Evolutionary conservation across 495 filamentous ascomycete species (phyloP).

Genomic region (Venustampulla echinocandica): DNA sequence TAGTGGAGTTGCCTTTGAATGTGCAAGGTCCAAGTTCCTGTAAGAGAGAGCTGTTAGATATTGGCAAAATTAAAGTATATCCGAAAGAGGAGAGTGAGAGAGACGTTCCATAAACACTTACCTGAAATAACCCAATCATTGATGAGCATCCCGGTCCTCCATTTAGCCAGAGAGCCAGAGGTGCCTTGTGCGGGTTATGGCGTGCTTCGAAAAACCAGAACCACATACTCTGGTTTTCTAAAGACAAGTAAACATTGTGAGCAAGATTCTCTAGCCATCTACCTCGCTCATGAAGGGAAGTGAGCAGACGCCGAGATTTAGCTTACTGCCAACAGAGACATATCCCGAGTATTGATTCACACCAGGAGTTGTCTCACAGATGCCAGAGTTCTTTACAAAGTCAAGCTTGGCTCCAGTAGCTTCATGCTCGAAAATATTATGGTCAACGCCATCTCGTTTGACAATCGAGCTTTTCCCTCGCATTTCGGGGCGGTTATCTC

Average conservation of each 20-base stretch:
- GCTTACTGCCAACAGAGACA: constrained; percentile 35
- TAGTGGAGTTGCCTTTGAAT: constrained; percentile 43
- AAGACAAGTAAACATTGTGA: neutral
- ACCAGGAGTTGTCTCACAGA: constrained; percentile 46
- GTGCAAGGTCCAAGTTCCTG: constrained; percentile 56
- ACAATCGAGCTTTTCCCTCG: constrained; percentile 36
- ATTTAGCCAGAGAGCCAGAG: constrained; percentile 46
- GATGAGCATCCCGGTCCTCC: constrained; percentile 51
- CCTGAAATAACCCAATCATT: constrained; percentile 50
- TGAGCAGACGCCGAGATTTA: too few species aligned
- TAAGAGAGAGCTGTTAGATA: neutral
- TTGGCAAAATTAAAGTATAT: neutral
- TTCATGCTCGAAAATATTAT: constrained; percentile 45
- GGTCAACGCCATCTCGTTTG: constrained; percentile 34
- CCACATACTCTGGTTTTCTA: constrained; percentile 44
- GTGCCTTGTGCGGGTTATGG: constrained; percentile 38
- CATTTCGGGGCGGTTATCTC: constrained; percentile 6
- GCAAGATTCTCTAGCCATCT: too few species aligned
- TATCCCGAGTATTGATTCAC: constrained; percentile 52
- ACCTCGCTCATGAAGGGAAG: too few species aligned
- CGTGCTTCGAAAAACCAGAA: constrained; percentile 50
- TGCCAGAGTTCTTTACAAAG: constrained; percentile 47
- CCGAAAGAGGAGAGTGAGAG: neutral
- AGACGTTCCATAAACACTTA: too few species aligned
- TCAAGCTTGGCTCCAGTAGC: constrained; percentile 41